Evolutionary conservation across 129 eudicot genomes (phyloP), one percentile per base, ranked within the genome.

Genomic region (Flaveria robusta): DNA sequence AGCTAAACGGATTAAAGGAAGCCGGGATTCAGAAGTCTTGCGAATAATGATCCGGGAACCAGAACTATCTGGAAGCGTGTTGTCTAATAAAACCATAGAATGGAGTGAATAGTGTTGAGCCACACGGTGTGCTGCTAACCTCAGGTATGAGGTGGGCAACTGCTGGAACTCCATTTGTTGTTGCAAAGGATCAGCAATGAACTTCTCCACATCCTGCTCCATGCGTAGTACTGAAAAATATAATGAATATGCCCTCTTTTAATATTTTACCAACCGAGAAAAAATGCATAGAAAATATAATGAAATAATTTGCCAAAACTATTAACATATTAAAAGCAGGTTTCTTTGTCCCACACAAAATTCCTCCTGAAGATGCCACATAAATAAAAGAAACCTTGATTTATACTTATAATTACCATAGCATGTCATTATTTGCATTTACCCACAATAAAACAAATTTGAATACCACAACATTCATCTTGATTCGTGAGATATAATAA

Each of bases 61-160:
- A 43, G 99, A 89, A 43, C 94, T 93, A 75, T 94, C 99, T 1
- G 96, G 88, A 24, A 89, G 71, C 27, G 77, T 87, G 70, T 87
- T 86, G 73, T 94, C 99, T 77, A 94, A 31, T 31, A 94, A 60
- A 72, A 94, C 99, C 99, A 94, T 94, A 1, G 99, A 94, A 46
- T 91, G 97, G 66, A 94, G 83, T 24, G 97, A 94, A 81, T 94
- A 94, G 74, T 94, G 99, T 47, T 94, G 99, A 54, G 99, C 99
- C 46, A 94, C 93, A 64, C 99, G 99, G 70, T 94, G 99, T 77
- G 99, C 99, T 79, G 99, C 99, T 79, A 94, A 74, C 68, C 99
- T 86, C 50, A 91, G 81, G 78, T 94, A 94, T 43, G 99, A 94
- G 51, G 99, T 94, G 4, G 99, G 99, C 75, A 94, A 81, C 77